phyloP scores from a whole-genome alignment of 2,329 filamentous ascomycete species.

The Ophiosphaerella herpotricha region DNA sequence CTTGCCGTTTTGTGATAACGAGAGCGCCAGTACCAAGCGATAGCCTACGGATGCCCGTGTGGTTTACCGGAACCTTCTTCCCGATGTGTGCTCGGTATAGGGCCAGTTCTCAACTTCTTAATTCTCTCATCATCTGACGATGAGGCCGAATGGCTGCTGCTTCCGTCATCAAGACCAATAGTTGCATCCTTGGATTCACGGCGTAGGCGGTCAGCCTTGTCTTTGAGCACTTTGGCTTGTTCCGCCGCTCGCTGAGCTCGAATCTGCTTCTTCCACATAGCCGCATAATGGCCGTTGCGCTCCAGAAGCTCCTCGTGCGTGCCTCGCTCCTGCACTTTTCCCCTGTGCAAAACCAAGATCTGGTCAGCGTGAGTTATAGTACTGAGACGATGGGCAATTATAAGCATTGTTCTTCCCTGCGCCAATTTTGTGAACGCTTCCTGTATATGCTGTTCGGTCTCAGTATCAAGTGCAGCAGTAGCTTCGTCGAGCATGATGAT shows the following conservation, averaged over 20 bases:
- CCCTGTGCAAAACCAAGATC: constrained; percentile 60
- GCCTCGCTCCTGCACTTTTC: constrained; percentile 57
- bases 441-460: constrained; percentile 93
- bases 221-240: constrained; percentile 54
- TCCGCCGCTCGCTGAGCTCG: constrained; percentile 56
- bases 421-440: constrained; percentile 81
- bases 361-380: constrained; percentile 62
- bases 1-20: background rate
- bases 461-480: constrained; percentile 86
- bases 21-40: background rate
- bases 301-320: constrained; percentile 57
- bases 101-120: constrained; percentile 25
- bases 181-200: constrained; percentile 53
- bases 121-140: constrained; percentile 39
- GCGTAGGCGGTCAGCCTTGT: constrained; percentile 55
- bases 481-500: constrained; percentile 95
- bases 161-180: constrained; percentile 41
- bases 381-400: constrained; percentile 78
- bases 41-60: constrained; percentile 31
- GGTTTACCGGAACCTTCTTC: constrained; percentile 27
- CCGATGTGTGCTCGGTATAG: constrained; percentile 13
- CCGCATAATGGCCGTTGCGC: constrained; percentile 51
- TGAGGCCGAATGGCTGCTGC: constrained; percentile 43
- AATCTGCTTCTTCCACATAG: constrained; percentile 60
- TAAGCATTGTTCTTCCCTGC: constrained; percentile 85